Evolutionary conservation across 257 asterid species (phyloP).

Genomic region (Voacanga thouarsii): DNA sequence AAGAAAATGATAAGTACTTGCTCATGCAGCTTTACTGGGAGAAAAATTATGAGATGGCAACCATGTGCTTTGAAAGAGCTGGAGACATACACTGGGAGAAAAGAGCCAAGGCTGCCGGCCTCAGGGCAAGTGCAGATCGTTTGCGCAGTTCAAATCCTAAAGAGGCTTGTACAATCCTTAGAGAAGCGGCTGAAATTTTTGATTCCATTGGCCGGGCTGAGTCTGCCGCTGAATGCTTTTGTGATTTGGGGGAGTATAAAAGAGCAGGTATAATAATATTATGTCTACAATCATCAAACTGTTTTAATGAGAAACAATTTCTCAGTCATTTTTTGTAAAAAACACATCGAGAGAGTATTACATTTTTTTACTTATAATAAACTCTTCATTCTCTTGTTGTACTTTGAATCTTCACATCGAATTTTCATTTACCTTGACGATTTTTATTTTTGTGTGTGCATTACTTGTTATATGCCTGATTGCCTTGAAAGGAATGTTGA

Average conservation of each 20-base stretch:
- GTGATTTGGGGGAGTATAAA: constrained; percentile 52
- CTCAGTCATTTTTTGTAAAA: background rate
- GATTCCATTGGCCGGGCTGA: constrained; percentile 46
- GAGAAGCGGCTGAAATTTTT: constrained; percentile 69
- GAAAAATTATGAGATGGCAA: constrained; percentile 63
- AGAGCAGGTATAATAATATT: constrained; percentile 41
- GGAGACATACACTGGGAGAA: constrained; percentile 56
- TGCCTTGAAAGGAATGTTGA: background rate
- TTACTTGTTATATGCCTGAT: background rate
- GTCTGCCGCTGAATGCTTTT: constrained; percentile 63
- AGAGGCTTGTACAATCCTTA: constrained; percentile 38
- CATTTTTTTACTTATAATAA: background rate
- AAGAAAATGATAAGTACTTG: constrained; percentile 2
- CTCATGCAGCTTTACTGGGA: constrained; percentile 59
- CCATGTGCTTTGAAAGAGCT: constrained; percentile 61
- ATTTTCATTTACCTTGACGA: no score
- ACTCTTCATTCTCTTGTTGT: background rate
- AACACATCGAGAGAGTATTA: background rate
- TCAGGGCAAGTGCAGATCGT: constrained; percentile 44
- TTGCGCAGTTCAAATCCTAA: constrained; percentile 37
- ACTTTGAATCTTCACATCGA: background rate
- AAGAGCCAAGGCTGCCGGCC: constrained; percentile 55
- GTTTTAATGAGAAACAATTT: background rate
- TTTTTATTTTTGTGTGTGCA: background rate
- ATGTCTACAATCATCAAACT: background rate